Conservation (phyloP, 148 eudicot genomes). For the Linanthus parryae region DNA sequence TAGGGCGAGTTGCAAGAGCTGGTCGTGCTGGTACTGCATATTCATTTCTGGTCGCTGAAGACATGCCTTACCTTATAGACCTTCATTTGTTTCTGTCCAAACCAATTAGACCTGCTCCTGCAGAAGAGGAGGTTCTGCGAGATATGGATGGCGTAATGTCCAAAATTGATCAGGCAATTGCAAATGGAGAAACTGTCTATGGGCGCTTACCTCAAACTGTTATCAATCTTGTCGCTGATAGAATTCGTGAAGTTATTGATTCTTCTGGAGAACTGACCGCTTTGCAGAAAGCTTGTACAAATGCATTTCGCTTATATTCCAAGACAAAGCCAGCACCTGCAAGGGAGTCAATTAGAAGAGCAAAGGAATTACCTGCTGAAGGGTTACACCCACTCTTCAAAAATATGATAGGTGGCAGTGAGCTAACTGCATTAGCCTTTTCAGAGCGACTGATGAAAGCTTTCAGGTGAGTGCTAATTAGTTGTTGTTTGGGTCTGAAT, state of each 20-base stretch:
- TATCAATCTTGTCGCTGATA: slow-evolving; percentile 76
- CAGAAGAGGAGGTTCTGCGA: slow-evolving; percentile 73
- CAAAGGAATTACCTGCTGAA: slow-evolving; percentile 67
- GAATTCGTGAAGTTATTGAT: slow-evolving; percentile 72
- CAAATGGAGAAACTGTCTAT: slow-evolving; percentile 73
- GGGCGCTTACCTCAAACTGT: slow-evolving; percentile 90
- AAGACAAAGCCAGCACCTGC: slow-evolving; percentile 72
- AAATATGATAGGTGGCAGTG: slow-evolving; percentile 48
- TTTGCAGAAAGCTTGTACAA: slow-evolving; percentile 44
- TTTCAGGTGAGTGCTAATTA: slow-evolving; percentile 45
- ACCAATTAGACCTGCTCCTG: slow-evolving; percentile 79
- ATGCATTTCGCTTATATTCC: slow-evolving; percentile 62
- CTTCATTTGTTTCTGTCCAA: slow-evolving; percentile 94
- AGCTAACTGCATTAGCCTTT: slow-evolving; percentile 75
- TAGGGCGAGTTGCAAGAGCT: slow-evolving; percentile 91
- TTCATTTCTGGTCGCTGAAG: slow-evolving; percentile 80
- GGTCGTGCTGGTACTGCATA: slow-evolving; percentile 93
- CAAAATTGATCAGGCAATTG: slow-evolving; percentile 57
- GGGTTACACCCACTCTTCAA: slow-evolving; percentile 94
- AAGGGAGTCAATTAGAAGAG: slow-evolving; percentile 80
- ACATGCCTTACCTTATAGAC: slow-evolving; percentile 77
- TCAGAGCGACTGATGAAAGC: slow-evolving; percentile 81
- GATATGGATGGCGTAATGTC: slow-evolving; percentile 50
- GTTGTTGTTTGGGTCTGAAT: not conserved
- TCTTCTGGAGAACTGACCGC: slow-evolving; percentile 60